phyloP scores from a whole-genome alignment of 169 alveolate species.

The Plasmodium malariae region DNA sequence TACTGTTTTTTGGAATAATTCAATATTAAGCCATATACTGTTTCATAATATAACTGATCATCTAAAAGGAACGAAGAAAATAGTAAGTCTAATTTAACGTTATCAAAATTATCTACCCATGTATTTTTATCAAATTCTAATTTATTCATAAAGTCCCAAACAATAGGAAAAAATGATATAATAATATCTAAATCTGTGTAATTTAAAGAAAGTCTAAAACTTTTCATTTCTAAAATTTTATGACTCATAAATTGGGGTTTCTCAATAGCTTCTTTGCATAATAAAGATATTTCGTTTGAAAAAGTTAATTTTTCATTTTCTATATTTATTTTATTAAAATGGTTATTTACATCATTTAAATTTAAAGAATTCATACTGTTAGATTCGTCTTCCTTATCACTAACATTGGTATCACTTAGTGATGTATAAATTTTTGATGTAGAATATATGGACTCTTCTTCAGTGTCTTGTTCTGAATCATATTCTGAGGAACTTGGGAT shows the following conservation, averaged over 20 bases:
- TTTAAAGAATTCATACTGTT: background rate
- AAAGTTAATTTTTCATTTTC: conserved; percentile 53
- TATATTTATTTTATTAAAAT: conserved; percentile 20
- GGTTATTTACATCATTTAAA: conserved; percentile 22
- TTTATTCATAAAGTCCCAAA: conserved; percentile 57
- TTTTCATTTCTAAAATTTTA: conserved; percentile 75
- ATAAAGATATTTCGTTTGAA: conserved; percentile 51
- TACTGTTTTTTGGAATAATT: conserved; percentile 47
- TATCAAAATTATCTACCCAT: conserved; percentile 58
- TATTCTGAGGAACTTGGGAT: conserved; percentile 17
- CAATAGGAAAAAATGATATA: conserved; percentile 38
- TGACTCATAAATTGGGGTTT: conserved; percentile 76
- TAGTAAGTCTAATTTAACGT: conserved; percentile 46
- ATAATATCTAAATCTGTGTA: conserved; percentile 67
- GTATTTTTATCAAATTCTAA: conserved; percentile 63
- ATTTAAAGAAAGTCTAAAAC: conserved; percentile 74
- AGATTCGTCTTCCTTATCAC: conserved; percentile 46
- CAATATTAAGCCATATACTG: conserved; percentile 50
- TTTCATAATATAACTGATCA: conserved; percentile 64
- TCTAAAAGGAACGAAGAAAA: conserved; percentile 68
- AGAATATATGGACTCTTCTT: conserved; percentile 44
- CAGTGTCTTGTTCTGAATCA: conserved; percentile 51
- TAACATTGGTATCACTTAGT: conserved; percentile 12
- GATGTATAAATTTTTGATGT: conserved; percentile 33
- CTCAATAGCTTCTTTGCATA: conserved; percentile 73